Evolutionary conservation across 2,329 filamentous ascomycete genomes (phyloP).

Genomic region (Hypoxylon sp.): DNA sequence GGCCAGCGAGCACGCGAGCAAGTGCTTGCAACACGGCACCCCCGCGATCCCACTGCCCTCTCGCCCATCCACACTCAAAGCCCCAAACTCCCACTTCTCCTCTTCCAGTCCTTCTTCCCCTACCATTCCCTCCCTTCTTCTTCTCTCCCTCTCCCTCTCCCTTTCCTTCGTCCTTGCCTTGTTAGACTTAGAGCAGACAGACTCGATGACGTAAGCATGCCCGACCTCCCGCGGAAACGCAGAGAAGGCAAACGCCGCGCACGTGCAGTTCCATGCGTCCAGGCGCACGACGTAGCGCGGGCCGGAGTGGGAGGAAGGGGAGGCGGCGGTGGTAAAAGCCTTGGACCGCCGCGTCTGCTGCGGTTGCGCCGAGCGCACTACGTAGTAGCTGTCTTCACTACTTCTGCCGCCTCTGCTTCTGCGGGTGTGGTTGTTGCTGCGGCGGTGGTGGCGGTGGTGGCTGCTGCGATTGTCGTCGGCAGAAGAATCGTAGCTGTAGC

Average conservation of each 20-base stretch:
- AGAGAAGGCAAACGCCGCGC: conserved; percentile 83
- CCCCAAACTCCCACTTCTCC: conserved; percentile 49
- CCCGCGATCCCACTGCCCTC: conserved; percentile 47
- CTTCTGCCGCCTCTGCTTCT: conserved; percentile 1
- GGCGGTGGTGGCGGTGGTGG: too few relatives aligned
- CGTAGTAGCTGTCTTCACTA: conserved; percentile 64
- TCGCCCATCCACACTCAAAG: conserved; percentile 51
- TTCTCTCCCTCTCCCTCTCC: conserved; percentile 11
- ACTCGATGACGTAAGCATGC: background rate
- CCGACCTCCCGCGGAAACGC: conserved; percentile 64
- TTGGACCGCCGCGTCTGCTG: conserved; percentile 44
- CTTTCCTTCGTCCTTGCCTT: conserved; percentile 16
- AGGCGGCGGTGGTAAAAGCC: background rate
- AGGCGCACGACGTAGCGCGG: conserved; percentile 77
- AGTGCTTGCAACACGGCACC: conserved; percentile 83
- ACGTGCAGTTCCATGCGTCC: conserved; percentile 87
- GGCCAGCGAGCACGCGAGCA: conserved; percentile 83
- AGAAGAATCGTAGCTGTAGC: background rate
- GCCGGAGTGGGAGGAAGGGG: too few relatives aligned
- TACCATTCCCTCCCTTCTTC: conserved; percentile 27
- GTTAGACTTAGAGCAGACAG: background rate
- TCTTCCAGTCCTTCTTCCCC: too few relatives aligned
- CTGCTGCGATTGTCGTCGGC: background rate
- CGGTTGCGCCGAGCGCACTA: conserved; percentile 70
- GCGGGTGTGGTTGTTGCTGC: conserved; percentile 1